Evolutionary conservation across 306 rosid genomes (phyloP).

Genomic region (Ziziphus jujuba): DNA sequence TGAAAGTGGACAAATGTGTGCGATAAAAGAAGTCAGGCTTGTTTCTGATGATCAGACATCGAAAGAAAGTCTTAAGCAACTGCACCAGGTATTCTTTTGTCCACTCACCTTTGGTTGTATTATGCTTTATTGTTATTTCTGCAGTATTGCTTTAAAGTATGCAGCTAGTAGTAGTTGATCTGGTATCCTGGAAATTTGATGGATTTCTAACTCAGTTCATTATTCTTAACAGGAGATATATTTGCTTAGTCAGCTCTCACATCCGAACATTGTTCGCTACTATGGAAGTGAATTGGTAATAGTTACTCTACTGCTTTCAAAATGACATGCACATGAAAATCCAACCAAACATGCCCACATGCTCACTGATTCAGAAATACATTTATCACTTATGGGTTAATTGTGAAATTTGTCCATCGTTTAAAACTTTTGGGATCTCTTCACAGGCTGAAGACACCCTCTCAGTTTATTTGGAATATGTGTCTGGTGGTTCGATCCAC

Average conservation of each 20-base stretch:
- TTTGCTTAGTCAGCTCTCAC: constrained; percentile 81
- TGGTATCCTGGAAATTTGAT: constrained; percentile 12
- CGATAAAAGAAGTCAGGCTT: constrained; percentile 91
- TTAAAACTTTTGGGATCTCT: constrained; percentile 7
- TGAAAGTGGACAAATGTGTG: constrained; percentile 98
- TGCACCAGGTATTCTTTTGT: constrained; percentile 66
- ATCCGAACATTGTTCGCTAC: constrained; percentile 91
- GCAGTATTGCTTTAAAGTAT: constrained; percentile 19
- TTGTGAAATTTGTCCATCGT: not conserved
- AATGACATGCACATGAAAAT: constrained; percentile 10
- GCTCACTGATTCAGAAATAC: not conserved
- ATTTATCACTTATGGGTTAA: not conserved
- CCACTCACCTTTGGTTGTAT: not conserved
- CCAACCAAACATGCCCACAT: not conserved
- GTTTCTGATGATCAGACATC: constrained; percentile 75
- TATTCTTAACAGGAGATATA: constrained; percentile 76
- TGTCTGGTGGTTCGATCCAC: constrained; percentile 96
- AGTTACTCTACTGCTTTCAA: constrained; percentile 7
- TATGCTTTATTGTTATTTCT: constrained; percentile 12
- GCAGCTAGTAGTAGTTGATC: not conserved
- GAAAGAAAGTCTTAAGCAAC: constrained; percentile 94
- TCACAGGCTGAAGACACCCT: constrained; percentile 80
- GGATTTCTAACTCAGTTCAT: constrained; percentile 16
- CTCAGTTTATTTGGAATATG: constrained; percentile 86
- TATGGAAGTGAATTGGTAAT: constrained; percentile 94